Base-by-base conservation (phyloP, 2,329 filamentous ascomycete species). In the Pseudogymnoascus sp. region DNA sequence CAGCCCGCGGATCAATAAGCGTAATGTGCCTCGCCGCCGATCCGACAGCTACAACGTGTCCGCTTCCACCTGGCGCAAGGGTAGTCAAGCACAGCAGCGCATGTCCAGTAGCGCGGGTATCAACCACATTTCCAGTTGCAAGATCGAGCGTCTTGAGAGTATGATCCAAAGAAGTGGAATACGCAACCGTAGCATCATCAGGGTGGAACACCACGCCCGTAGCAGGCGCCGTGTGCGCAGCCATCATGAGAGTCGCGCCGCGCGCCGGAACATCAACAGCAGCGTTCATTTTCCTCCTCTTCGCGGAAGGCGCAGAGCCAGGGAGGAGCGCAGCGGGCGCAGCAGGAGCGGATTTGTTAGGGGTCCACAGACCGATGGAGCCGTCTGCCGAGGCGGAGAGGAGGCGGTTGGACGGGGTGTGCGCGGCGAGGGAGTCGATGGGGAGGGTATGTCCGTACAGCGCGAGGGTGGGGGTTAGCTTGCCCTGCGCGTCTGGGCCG, bases 121-220 rank as follows among this genome's bases (percentile, higher is more conserved):
- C 90, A 43, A 97, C 91, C 64, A 90, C 84, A 28, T 81, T 79
- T 62, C 85, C 82, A 1, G 93, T 97, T 0, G 92, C 88, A 56
- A 99, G 82, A 78, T 99, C 95, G 78, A 96, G 89, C 0, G 95
- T 97, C 67, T 88, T 88, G 69, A 97, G 80, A 1, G 90, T 90
- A 80, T 96, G 93, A 78, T 99, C 96, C 78, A 90, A 89, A 16
- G 92, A 96, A 21, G 88, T 86, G 1, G 91, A 93, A 80, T 99
- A 97, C 56, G 90, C 93, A 42, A 97, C 91, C 12, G 91, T 96
- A 9, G 87, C 77, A 76, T 97, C 93, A 62, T 85, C 82, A 3
- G 88, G 88, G 76, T 96, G 91, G 79, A 99, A 97, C 59, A 91
- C 82, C 38, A 88, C 89, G 62, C 88, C 89, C 1, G 90, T 90